Conservation (phyloP, 192 early-diverging fungal genomes). For the Entophlyctis helioformis region DNA sequence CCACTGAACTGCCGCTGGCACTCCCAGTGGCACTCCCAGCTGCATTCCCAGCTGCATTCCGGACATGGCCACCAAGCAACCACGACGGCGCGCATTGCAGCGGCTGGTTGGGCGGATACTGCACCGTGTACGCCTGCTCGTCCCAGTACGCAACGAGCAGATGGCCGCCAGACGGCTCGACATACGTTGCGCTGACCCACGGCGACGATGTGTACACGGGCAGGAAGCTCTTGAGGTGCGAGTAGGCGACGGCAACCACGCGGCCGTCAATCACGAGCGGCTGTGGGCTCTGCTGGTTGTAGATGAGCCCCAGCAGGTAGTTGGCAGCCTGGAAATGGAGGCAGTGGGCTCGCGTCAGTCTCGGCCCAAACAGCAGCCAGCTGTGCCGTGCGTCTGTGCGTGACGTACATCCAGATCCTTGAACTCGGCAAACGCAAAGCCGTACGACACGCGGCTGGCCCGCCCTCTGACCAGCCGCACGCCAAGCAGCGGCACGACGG, state of each 20-base stretch:
- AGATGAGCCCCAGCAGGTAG: neutral
- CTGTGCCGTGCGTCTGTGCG: too few relatives aligned
- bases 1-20: neutral
- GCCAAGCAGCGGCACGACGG: neutral
- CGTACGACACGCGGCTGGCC: slow-evolving; percentile 40
- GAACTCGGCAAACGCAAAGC: slow-evolving; percentile 55
- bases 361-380: too few relatives aligned
- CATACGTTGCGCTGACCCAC: slow-evolving; percentile 34
- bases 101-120: neutral
- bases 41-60: slow-evolving; percentile 1
- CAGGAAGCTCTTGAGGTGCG: slow-evolving; percentile 44
- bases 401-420: slow-evolving; percentile 27
- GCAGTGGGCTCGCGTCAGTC: too few relatives aligned
- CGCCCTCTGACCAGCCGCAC: slow-evolving; percentile 47
- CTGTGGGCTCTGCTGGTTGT: neutral
- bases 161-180: slow-evolving; percentile 10
- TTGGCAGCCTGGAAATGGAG: neutral
- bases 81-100: neutral
- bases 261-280: slow-evolving; percentile 32
- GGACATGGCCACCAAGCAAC: neutral
- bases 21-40: too few relatives aligned
- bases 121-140: slow-evolving; percentile 36
- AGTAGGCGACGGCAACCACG: slow-evolving; percentile 31
- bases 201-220: slow-evolving; percentile 48
- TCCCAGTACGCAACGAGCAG: slow-evolving; percentile 49